Base-by-base conservation (phyloP, 768 basidiomycete genomes). In the Strobilomyces dryophilus region DNA sequence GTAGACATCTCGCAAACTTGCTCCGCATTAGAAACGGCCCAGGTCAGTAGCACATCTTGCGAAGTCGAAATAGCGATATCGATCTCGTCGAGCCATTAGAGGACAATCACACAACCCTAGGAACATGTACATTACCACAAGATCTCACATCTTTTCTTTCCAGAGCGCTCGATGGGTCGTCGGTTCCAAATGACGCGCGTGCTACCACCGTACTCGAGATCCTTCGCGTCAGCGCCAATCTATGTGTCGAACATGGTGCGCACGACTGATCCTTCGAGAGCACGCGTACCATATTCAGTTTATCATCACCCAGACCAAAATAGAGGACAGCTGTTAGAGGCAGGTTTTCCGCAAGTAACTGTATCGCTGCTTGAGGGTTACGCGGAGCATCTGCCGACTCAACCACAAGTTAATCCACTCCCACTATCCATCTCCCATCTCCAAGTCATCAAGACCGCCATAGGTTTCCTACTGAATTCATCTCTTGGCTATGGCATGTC, bases 161-260 rank as follows among this genome's bases (percentile, higher is more conserved):
- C 34, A 70, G 75, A 39, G 81, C 84, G 8, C 71, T 86, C 20
- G 72, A 76, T 51, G 80, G 76, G 40, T 64, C 77, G 6, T 57
- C 75, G 18, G 72, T 76, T 43, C 80, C 82, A 6, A 69, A 66
- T 49, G 69, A 74, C 27, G 55, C 68, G n/a, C 77, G 75, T 53
- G 74, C 80, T 46, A 62, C 77, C 9, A 78, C 79, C 10, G 73
- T 84, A 21, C 80, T 79, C 54, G 87, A 92, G 65, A 70, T 91
- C 29, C 78, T 93, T 49, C 79, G 91, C 52, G 82, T 91, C 14
- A 83, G 82, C 24, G 91, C 91, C 12, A 93, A 93, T 69, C 70
- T 93, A 17, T 91, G 88, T 68, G 84, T 90, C 71, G 89, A 93
- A 65, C 89, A 92, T 61, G 83, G 89, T 84, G 58, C 55, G 81